These are phyloP conservation scores for Bryopsis sp. DNA, from an alignment of 139 green algal species.

Conservation along the genomic window DNA sequence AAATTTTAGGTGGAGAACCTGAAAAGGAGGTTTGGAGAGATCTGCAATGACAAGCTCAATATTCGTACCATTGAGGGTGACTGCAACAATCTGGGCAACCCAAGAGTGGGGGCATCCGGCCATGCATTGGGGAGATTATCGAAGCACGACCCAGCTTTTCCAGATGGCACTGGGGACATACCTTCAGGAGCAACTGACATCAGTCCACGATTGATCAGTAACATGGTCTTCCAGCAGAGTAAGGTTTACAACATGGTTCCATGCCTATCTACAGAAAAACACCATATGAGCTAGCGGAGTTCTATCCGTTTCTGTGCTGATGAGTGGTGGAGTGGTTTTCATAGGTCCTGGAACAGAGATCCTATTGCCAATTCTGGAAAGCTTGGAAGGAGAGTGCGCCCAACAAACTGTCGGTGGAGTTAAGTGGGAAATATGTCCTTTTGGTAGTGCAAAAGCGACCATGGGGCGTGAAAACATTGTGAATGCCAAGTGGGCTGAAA, in stretches of 20 bases:
- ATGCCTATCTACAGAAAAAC: too few relatives aligned
- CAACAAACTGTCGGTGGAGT: not conserved
- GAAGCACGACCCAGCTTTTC: constrained; percentile 5
- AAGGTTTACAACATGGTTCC: too few relatives aligned
- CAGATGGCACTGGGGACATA: not conserved
- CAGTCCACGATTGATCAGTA: constrained; percentile 21
- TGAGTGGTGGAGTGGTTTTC: too few relatives aligned
- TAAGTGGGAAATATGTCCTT: constrained; percentile 10
- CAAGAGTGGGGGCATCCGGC: not conserved
- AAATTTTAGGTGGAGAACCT: constrained; percentile 12
- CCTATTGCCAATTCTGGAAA: not conserved
- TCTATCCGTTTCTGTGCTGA: too few relatives aligned
- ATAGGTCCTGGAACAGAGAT: not conserved
- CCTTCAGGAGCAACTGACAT: constrained; percentile 8
- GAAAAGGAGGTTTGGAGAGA: constrained; percentile 6
- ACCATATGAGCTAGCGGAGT: too few relatives aligned
- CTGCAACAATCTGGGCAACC: constrained; percentile 18
- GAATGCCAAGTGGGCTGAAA: not conserved
- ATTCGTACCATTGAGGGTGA: constrained; percentile 14
- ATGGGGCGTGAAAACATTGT: not conserved
- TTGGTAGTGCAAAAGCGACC: not conserved
- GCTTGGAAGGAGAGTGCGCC: not conserved
- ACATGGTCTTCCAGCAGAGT: constrained; percentile 14
- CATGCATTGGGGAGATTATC: constrained; percentile 3
- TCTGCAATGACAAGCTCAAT: not conserved